Evolutionary conservation across 2,329 filamentous ascomycete genomes (phyloP).

Genomic region (Aspergillus latus): DNA sequence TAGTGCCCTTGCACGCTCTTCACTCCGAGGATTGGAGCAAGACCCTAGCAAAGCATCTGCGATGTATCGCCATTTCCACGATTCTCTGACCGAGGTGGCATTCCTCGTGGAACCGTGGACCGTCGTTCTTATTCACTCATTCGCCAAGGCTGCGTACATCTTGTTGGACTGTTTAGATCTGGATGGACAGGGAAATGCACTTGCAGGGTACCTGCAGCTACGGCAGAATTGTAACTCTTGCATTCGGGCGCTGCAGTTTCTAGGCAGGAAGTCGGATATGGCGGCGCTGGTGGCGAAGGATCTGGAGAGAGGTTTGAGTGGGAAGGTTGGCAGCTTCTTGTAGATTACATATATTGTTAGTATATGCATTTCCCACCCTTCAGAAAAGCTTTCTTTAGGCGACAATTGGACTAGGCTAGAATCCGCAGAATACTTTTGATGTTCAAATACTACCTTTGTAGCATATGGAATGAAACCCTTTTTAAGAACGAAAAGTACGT

Average conservation of each 20-base stretch:
- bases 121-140: constrained; percentile 1
- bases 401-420: too few relatives aligned
- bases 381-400: too few relatives aligned
- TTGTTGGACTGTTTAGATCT: not conserved
- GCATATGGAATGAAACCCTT: too few relatives aligned
- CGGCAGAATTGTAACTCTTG: constrained; percentile 8
- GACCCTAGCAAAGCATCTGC: not conserved
- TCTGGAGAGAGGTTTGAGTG: not conserved
- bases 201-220: not conserved
- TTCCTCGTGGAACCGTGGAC: constrained; percentile 11
- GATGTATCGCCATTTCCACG: constrained; percentile 4
- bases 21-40: not conserved
- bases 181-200: too few relatives aligned
- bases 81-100: constrained; percentile 2
- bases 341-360: too few relatives aligned
- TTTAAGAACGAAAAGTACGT: too few relatives aligned
- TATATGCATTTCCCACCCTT: not conserved
- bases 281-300: not conserved
- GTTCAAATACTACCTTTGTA: too few relatives aligned
- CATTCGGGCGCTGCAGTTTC: constrained; percentile 7
- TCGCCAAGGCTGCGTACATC: constrained; percentile 7
- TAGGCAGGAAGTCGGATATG: constrained; percentile 5
- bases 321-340: not conserved
- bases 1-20: not conserved
- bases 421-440: too few relatives aligned